phyloP scores from a whole-genome alignment of 352 stramenopile genomes.

The Phytophthora megakarya region DNA sequence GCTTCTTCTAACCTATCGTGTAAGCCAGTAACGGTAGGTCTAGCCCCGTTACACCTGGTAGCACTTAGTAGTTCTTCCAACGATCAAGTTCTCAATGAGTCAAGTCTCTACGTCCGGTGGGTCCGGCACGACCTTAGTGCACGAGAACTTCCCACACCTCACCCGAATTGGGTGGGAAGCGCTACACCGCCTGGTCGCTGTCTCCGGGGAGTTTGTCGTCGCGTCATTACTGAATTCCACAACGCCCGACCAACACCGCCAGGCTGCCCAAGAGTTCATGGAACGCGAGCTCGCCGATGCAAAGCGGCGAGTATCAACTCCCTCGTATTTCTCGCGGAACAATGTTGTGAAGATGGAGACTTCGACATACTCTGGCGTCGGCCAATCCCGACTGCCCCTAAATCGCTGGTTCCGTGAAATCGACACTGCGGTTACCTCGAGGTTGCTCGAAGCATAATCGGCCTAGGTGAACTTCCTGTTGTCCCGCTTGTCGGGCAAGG shows the following conservation, averaged over 20 bases:
- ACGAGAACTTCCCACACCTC: too few relatives aligned
- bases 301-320: conserved; percentile 4
- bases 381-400: background rate
- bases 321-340: background rate
- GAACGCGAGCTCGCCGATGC: conserved; percentile 9
- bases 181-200: too few relatives aligned
- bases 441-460: background rate
- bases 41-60: too few relatives aligned
- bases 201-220: too few relatives aligned
- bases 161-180: too few relatives aligned
- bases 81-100: too few relatives aligned
- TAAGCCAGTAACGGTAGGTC: too few relatives aligned
- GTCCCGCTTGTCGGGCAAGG: background rate
- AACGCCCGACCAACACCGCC: background rate
- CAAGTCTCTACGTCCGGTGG: too few relatives aligned
- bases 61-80: too few relatives aligned
- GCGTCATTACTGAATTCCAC: background rate
- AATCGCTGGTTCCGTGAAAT: conserved; percentile 4
- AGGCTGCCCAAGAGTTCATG: background rate
- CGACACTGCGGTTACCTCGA: background rate
- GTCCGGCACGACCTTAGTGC: too few relatives aligned
- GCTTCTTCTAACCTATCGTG: too few relatives aligned
- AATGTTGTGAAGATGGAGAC: conserved; percentile 9
- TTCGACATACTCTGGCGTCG: background rate
- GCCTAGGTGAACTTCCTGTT: background rate